Base-by-base conservation (phyloP, 768 basidiomycete species). In the Suillus sp. region DNA sequence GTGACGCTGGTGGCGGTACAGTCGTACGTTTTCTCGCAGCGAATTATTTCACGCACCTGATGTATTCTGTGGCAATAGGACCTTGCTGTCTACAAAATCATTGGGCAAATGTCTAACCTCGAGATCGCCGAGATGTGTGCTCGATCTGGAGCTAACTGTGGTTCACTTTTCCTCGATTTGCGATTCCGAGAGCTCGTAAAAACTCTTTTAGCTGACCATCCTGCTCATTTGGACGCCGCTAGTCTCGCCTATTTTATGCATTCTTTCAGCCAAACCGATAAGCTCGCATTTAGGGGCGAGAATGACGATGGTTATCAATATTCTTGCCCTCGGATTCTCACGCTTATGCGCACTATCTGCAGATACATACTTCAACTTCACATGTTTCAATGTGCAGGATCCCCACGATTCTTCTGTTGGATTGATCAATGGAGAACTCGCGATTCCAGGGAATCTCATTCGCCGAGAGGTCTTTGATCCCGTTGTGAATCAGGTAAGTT, bases 121-220 rank as follows among this genome's bases (percentile, higher is more conserved):
- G 93, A 95, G 74, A 94, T 96, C 64, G 93, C 93, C 51, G 94
- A 96, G 77, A 89, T 95, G 78, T 91, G 90, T 65, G 92, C 92
- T 16, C 83, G 93, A 60, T 92, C 91, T 54, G 93, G 94, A 2
- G 89, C 91, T 8, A 95, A 91, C 70, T 93, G 92, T 69, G 94
- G 93, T 16, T 91, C 90, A 66, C 79, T 96, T 56, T 95, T 95
- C 78, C 84, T 95, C 61, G 94, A 95, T 77, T 78, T 95, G 53
- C 85, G 92, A 65, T 95, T 95, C 78, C 83, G 89, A 22, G 91
- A 92, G 66, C 84, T 96, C 20, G 88, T 96, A 59, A 84, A 84
- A 74, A 90, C 82, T 48, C 84, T 94, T 62, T 79, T 95, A 59
- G 82, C 81, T n/a, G 89, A 92, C 72, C 94, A 96, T 67, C 92